phyloP scores from a whole-genome alignment of 2,329 filamentous ascomycete genomes.

The Fusarium poae region DNA sequence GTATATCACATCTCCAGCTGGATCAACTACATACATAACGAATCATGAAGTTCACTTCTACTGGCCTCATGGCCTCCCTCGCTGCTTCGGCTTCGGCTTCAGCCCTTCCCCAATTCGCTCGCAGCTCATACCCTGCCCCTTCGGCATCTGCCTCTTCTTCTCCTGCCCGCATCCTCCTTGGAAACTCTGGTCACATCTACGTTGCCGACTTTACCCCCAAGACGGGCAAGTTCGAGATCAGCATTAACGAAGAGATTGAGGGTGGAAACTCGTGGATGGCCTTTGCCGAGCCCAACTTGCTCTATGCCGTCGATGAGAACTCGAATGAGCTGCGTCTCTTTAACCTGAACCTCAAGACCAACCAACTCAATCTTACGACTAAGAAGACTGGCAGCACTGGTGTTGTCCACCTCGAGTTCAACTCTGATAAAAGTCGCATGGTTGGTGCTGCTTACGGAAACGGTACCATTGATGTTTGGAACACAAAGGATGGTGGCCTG shows the following conservation, averaged over 20 bases:
- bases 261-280: constrained; percentile 63
- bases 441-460: constrained; percentile 60
- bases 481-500: constrained; percentile 55
- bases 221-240: constrained; percentile 56
- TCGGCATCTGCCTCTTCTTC: constrained; percentile 20
- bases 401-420: constrained; percentile 64
- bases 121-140: constrained; percentile 22
- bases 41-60: constrained; percentile 42
- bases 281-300: constrained; percentile 54
- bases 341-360: constrained; percentile 52
- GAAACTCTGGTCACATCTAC: constrained; percentile 57
- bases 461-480: constrained; percentile 61
- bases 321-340: constrained; percentile 57
- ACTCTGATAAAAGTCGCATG: constrained; percentile 59
- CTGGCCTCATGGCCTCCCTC: constrained; percentile 42
- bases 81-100: constrained; percentile 35
- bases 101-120: constrained; percentile 34
- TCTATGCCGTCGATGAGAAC: constrained; percentile 65
- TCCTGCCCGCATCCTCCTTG: constrained; percentile 55
- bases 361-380: constrained; percentile 50
- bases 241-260: constrained; percentile 50
- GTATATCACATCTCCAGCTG: constrained; percentile 1
- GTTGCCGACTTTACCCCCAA: constrained; percentile 56
- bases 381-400: constrained; percentile 56
- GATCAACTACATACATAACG: constrained; percentile 1